Base-by-base conservation (phyloP, 2,329 filamentous ascomycete genomes). In the Ustilaginoidea virens region DNA sequence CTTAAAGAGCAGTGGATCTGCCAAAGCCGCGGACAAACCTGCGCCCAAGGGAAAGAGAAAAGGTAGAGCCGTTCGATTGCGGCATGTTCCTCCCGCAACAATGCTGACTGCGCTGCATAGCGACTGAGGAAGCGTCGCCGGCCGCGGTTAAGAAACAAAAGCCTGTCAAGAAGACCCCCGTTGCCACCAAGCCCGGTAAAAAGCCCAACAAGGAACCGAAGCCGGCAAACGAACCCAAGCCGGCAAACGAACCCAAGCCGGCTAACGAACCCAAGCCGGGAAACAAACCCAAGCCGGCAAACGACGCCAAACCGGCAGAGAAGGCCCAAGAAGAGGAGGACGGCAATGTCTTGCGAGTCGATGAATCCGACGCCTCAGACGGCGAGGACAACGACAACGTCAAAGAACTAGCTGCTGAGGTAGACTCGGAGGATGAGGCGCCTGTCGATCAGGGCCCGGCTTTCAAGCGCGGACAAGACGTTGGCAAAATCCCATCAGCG, bases 401-500 rank as follows among this genome's bases (percentile, higher is more conserved):
- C 17, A 46, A 56, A 36, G 48, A 52, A n/a, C 49, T 67, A 5
- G 63, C 60, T 7, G 50, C 53, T 17, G 47, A 53, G 31, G 38
- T 63, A 7, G 55, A 64, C 30, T 57, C 60, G 25, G 58, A 53
- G 37, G 58, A 61, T 17, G 57, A 58, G 17, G 54, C 61, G 20
- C 44, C 45, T 12, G 47, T 44, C 5, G 48, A 56, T 31, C 45
- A 42, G 17, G 46, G 48, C 25, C 43, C 43, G 17, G 41, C 46
- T 29, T 65, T 58, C 45, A 53, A 63, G 41, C 39, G 56, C n/a
- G 62, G 61, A 11, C 59, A 64, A 39, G 58, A 61, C 24, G 56
- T 66, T 7, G 61, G 62, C 44, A 61, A 61, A 45, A 56, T 64
- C 21, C 66, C 66, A 30, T 51, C 62, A 36, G 44, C 58, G 13